Evolutionary conservation across 2,329 filamentous ascomycete species (phyloP).

Genomic region (Coniochaeta prunicola): DNA sequence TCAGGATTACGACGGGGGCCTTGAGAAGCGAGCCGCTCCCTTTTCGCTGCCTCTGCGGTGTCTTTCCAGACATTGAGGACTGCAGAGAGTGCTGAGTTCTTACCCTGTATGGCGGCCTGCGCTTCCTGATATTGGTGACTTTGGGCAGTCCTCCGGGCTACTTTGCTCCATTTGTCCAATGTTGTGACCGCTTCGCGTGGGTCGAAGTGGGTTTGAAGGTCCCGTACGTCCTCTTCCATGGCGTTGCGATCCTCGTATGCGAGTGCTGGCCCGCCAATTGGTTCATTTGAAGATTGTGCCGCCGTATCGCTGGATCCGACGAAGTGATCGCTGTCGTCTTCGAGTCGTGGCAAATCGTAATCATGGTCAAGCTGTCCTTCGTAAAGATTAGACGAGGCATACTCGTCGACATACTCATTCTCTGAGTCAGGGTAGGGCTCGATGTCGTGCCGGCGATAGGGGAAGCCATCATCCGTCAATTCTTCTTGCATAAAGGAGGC

Average conservation of each 20-base stretch:
- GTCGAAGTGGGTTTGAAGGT: not conserved
- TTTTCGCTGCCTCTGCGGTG: slow-evolving; percentile 6
- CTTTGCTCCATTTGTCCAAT: not conserved
- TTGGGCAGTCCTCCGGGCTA: not conserved
- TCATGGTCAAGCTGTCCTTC: slow-evolving; percentile 16
- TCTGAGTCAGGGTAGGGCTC: not conserved
- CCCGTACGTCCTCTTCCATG: slow-evolving; percentile 14
- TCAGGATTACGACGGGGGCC: slow-evolving; percentile 25
- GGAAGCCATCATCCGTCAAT: not conserved
- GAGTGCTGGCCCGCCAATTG: slow-evolving; percentile 4
- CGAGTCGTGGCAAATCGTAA: slow-evolving; percentile 15
- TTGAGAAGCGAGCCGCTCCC: slow-evolving; percentile 53
- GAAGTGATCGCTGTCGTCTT: slow-evolving; percentile 7
- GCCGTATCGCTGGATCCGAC: slow-evolving; percentile 18
- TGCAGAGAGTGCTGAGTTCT: not conserved
- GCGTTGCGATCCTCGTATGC: slow-evolving; percentile 12
- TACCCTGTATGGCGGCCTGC: not conserved
- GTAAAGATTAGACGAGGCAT: slow-evolving; percentile 8
- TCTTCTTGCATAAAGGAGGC: not conserved
- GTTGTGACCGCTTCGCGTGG: not conserved
- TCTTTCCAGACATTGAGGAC: not conserved
- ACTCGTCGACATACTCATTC: not conserved
- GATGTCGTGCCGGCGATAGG: not conserved
- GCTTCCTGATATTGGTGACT: not conserved
- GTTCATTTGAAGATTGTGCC: slow-evolving; percentile 13